Percentiles rank a stretch among this genome's conserved stretches.
phyloP scores from a whole-genome alignment of 352 stramenopile genomes.

The Hyaloperonospora brassicae region DNA sequence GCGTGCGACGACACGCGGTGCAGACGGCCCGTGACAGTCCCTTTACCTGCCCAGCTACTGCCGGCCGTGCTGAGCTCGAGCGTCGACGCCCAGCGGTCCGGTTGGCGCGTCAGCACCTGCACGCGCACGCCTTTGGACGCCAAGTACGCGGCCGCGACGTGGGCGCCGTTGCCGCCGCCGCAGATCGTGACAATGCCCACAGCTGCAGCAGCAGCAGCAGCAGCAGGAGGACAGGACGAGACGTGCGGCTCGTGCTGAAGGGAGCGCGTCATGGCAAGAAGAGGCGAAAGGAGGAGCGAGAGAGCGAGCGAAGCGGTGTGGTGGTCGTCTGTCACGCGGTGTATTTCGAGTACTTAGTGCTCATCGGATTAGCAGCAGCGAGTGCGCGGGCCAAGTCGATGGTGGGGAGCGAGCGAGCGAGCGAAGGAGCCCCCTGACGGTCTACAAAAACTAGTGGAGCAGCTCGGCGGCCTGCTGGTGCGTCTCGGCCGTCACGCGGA shows the following conservation, averaged over 20 bases:
- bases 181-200: conserved; percentile 85
- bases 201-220: conserved; percentile 15
- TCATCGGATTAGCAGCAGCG: conserved; percentile 1
- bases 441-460: conserved; percentile 33
- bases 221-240: no score
- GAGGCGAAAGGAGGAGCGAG: conserved; percentile 1
- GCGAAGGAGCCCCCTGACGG: conserved; percentile 2
- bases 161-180: conserved; percentile 87
- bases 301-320: neutral
- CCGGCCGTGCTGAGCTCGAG: conserved; percentile 77
- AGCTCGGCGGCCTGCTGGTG: conserved; percentile 62
- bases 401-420: conserved; percentile 9
- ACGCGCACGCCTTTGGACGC: conserved; percentile 78
- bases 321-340: neutral
- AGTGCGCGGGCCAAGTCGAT: conserved; percentile 1
- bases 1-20: conserved; percentile 74
- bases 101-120: conserved; percentile 76
- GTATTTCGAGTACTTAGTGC: conserved; percentile 3
- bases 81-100: conserved; percentile 65
- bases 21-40: conserved; percentile 62
- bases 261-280: conserved; percentile 58
- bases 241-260: conserved; percentile 59
- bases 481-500: conserved; percentile 69
- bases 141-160: conserved; percentile 85
- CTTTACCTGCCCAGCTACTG: conserved; percentile 81